Base-by-base conservation (phyloP, 2,329 filamentous ascomycete genomes). In the Verticillium zaregamsianum region DNA sequence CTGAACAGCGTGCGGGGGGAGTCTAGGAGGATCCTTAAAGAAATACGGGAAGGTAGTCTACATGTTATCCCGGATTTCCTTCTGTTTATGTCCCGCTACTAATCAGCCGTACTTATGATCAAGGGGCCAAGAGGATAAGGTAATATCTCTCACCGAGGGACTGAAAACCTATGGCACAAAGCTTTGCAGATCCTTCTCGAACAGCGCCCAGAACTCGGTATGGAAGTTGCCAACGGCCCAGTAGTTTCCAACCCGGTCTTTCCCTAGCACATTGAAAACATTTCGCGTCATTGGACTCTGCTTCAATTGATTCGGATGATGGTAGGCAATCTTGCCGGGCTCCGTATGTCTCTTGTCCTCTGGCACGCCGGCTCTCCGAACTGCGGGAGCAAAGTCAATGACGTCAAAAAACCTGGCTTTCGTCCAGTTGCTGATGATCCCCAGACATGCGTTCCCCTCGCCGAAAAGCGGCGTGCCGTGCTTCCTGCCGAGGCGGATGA, bases 391-490 rank as follows among this genome's bases (percentile, higher is more conserved):
- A 57, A 81, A 80, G 66, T 80, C 76, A 7, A 69, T 66, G 1
- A 65, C 61, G 2, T 72, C 66, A 54, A 72, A 74, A 25, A 80
- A 67, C 40, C 72, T 67, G 8, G 69, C 74, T 54, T 73, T 73
- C 5, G 71, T 68, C 75, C 76, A 78, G 63, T 80, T 81, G 9
- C 70, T 75, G 39, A 75, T 70, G 2, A 66, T 61, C n/a, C 80
- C 59, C 8, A 79, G 67, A 12, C 72, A 37, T 39, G 69, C 68
- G 40, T 70, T 66, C 0, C 73, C 39, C 12, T 73, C 69, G 5
- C 78, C 76, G 37, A 70, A 75, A 1, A 73, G 14, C 1, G 73
- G 57, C 0, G 67, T 62, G 1, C 66, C 59, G 14, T 66, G 62
- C 15, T 63, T 67, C 9, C 61, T 45, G 4, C 64, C 63, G 6